Base-by-base conservation (phyloP, 2,329 filamentous ascomycete species). In the Trichoderma lentiforme region DNA sequence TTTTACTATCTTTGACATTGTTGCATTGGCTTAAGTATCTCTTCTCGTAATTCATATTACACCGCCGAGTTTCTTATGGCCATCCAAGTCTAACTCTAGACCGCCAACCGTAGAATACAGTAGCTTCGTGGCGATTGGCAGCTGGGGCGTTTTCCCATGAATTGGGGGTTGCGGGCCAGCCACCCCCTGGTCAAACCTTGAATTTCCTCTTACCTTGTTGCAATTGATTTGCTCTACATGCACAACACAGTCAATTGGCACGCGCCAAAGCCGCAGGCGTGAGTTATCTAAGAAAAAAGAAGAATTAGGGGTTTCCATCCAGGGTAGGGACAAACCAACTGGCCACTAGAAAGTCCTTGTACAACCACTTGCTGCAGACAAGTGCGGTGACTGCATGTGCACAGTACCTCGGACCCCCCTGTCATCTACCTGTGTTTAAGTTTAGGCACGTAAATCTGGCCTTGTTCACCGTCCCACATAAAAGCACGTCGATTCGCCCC, bases 381-480 rank as follows among this genome's bases (percentile, higher is more conserved):
- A 47, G 34, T 39, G 56, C 56, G 14, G 56, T 26, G 15, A 39
- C 24, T 60, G 28, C 4, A 60, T 43, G 66, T 69, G 43, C 4
- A 34, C 32, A 26, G 34, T 43, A 67, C 57, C 57, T 60, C 30
- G 1, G 6, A 3, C 57, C 24, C 57, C 57, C 57, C 57, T 32
- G 57, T 32, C 57, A 32, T 34, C 57, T 15, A n/a, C 14, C 8
- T 30, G 28, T 30, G 11, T 34, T n/a, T 21, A 60, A 30, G 28
- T 60, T 30, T 32, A 60, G 57, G 57, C 28, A 60, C 57, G 47
- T 53, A 53, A 60, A 67, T 67, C 64, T 67, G 64, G 69, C 61
- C 69, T 66, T 60, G 53, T 60, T 64, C 53, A 57, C 61, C 53
- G 68, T 71, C 62, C 61, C 62, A 65, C 69, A 71, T 66, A 71